Conservation (phyloP, 352 stramenopile genomes). For the Phytophthora multivora region DNA sequence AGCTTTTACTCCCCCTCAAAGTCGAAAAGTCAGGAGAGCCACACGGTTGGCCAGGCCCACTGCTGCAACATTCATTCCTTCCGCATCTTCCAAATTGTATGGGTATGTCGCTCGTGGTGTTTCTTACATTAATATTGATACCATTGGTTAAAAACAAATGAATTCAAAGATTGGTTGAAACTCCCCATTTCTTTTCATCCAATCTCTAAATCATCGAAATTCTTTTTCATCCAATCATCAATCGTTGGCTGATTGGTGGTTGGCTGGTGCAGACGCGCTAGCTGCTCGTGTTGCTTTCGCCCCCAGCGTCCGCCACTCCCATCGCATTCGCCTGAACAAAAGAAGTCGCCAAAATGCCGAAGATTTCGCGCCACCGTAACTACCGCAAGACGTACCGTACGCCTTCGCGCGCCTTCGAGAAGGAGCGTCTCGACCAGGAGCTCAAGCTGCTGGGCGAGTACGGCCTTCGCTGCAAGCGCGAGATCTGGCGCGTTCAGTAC, state of each 20-base stretch:
- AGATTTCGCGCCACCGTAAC: slow-evolving; percentile 88
- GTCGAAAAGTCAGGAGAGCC: slow-evolving; percentile 26
- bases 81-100: too few relatives aligned
- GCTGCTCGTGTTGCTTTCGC: background rate
- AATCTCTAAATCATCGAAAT: background rate
- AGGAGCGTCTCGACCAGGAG: slow-evolving; percentile 99
- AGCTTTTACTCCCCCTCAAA: slow-evolving; percentile 24
- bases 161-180: too few relatives aligned
- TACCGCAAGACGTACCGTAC: slow-evolving; percentile 99
- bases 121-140: too few relatives aligned
- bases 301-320: slow-evolving; percentile 45
- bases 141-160: too few relatives aligned
- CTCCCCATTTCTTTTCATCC: background rate
- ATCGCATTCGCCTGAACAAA: slow-evolving; percentile 73
- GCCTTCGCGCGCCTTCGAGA: slow-evolving; percentile 98
- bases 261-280: slow-evolving; percentile 33
- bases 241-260: slow-evolving; percentile 41
- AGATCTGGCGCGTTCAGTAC: slow-evolving; percentile 99
- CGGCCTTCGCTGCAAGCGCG: slow-evolving; percentile 99
- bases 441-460: slow-evolving; percentile 99
- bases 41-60: slow-evolving; percentile 1
- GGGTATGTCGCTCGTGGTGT: background rate
- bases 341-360: slow-evolving; percentile 82
- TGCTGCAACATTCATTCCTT: background rate
- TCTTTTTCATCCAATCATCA: background rate